phyloP scores from a whole-genome alignment of 345 rosid species.

The Capsella bursapastoris region DNA sequence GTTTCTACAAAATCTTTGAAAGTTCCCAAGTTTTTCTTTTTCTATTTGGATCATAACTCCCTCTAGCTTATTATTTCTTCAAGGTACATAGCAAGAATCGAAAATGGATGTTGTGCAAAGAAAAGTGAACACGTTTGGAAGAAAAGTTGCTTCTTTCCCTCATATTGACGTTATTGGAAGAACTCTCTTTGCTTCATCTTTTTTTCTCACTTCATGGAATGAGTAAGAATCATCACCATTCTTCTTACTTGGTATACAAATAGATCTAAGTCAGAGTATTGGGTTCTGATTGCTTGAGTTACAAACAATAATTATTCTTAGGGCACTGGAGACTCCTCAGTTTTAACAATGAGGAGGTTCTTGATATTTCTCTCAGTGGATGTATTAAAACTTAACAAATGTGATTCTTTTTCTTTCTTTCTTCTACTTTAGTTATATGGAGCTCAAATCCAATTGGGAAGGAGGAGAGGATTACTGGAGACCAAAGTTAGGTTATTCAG shows the following conservation, averaged over 20 bases:
- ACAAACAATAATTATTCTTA: too few relatives aligned
- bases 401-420: background rate
- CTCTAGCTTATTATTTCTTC: background rate
- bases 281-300: too few relatives aligned
- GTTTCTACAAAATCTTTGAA: background rate
- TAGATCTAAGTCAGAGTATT: too few relatives aligned
- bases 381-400: background rate
- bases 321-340: background rate
- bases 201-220: conserved; percentile 42
- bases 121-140: conserved; percentile 39
- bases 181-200: conserved; percentile 45
- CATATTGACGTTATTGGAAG: conserved; percentile 40
- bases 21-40: background rate
- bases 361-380: background rate
- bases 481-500: conserved; percentile 43
- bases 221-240: conserved; percentile 34
- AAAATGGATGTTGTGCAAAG: conserved; percentile 44
- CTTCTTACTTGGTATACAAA: background rate
- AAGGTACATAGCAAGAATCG: conserved; percentile 24
- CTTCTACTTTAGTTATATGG: conserved; percentile 26
- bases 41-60: background rate
- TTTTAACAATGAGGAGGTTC: background rate
- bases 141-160: conserved; percentile 40
- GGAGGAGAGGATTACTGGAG: conserved; percentile 36
- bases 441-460: conserved; percentile 39